Evolutionary conservation across 768 basidiomycete genomes (phyloP).

Genomic region (Favolaschia claudopus): DNA sequence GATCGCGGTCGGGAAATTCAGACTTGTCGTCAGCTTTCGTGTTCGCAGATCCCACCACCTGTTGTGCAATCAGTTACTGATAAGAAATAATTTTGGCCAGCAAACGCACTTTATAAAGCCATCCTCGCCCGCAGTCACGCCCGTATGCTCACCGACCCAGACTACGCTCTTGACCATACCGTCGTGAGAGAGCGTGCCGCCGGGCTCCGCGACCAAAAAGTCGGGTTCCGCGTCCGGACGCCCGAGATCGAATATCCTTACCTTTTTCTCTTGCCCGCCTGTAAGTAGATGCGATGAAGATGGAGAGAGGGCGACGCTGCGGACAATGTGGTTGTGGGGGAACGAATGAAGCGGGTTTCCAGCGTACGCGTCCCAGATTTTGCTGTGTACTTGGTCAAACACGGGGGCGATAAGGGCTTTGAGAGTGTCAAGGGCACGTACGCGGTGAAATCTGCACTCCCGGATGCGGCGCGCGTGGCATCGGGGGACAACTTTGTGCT

Average conservation of each 20-base stretch:
- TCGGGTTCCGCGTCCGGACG: slow-evolving; percentile 89
- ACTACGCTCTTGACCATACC: slow-evolving; percentile 93
- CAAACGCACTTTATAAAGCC: slow-evolving; percentile 80
- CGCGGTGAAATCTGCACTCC: slow-evolving; percentile 98
- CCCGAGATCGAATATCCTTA: slow-evolving; percentile 90
- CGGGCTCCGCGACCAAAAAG: slow-evolving; percentile 71
- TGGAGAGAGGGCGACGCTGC: slow-evolving; percentile 89
- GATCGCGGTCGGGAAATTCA: slow-evolving; percentile 81
- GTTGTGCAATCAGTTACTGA: slow-evolving; percentile 27
- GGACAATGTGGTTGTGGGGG: slow-evolving; percentile 97
- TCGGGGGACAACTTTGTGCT: slow-evolving; percentile 90
- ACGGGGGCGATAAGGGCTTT: slow-evolving; percentile 14
- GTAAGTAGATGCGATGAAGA: slow-evolving; percentile 75
- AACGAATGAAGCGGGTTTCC: slow-evolving; percentile 94
- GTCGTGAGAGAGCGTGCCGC: slow-evolving; percentile 77
- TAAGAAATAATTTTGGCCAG: background rate
- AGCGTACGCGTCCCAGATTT: slow-evolving; percentile 95
- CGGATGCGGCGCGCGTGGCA: slow-evolving; percentile 86
- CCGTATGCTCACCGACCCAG: slow-evolving; percentile 89
- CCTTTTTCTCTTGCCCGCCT: slow-evolving; percentile 97
- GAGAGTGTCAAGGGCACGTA: slow-evolving; percentile 48
- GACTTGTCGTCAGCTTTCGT: slow-evolving; percentile 69
- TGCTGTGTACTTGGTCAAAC: slow-evolving; percentile 55
- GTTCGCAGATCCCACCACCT: slow-evolving; percentile 98
- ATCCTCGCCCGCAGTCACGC: slow-evolving; percentile 93